Evolutionary conservation across 208 protist genomes (phyloP), one percentile per base, ranked within the genome.

Genomic region (Crithidia sp.): DNA sequence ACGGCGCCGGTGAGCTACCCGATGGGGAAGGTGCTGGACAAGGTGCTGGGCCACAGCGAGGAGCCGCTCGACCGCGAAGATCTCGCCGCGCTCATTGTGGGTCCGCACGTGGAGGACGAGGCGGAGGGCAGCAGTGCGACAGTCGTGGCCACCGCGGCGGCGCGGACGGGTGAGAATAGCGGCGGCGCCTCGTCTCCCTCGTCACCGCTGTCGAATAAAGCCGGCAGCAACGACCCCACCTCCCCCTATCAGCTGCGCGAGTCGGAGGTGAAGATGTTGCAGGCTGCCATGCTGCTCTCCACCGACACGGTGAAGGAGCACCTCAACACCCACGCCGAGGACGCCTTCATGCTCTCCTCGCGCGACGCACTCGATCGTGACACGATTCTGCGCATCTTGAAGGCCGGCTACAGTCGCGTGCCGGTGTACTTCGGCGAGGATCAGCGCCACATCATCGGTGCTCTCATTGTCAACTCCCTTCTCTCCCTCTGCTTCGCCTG

Each of bases 391-490:
- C 69, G 61, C 54, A 93, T 97, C 75, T 57, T 92, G 9, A 45
- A 79, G n/a, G 53, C 55, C 5, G 93, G 91, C 43, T 93, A 92
- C 79, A 95, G 83, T 43, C 87, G 95, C 43, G 75, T 98, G 43
- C 95, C 95, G 10, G 89, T 98, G 2, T 97, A 91, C 80, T 82
- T 83, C 16, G 83, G 80, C 44, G 80, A 86, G 13, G 70, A 85
- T 65, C 87, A 81, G 39, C 70, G 63, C 14, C 92, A 97, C 76
- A 89, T 98, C 67, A 79, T 97, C 55, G 95, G 95, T 7, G 81
- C 90, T 19, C 76, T 98, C 36, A 84, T 96, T 57, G 84, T 94
- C 12, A 95, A 97, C 57, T 89, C 83, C 9, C 85, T 98, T 9
- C 77, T 96, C 5, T 77, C 67, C n/a, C 67, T 96, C 17, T 84